phyloP scores from a whole-genome alignment of 352 stramenopile genomes.

The Pythium guiyangense region DNA sequence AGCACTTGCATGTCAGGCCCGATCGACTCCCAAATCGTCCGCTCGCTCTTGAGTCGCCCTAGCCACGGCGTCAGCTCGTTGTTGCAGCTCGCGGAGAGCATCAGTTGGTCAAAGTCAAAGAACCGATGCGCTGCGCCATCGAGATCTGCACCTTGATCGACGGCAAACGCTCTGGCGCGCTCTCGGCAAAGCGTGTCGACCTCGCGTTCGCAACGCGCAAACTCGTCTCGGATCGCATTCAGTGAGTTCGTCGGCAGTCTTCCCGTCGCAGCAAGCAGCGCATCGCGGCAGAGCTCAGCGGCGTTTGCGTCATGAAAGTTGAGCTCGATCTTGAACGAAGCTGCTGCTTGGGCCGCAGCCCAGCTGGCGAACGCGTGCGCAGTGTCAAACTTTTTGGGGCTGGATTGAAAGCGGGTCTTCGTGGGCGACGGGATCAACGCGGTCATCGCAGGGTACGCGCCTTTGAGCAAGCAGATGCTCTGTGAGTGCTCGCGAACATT shows the following conservation, averaged over 20 bases:
- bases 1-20: not conserved
- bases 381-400: conserved; percentile 10
- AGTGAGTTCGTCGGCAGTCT: not conserved
- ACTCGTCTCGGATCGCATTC: not conserved
- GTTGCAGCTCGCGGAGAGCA: conserved; percentile 7
- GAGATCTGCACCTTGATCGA: not conserved
- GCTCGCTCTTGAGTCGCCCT: conserved; percentile 11
- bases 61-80: conserved; percentile 2
- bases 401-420: conserved; percentile 10
- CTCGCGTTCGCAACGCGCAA: not conserved
- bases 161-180: not conserved
- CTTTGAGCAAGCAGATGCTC: conserved; percentile 30
- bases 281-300: conserved; percentile 8
- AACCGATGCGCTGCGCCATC: not conserved
- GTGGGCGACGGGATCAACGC: conserved; percentile 23
- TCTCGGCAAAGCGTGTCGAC: not conserved
- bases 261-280: not conserved
- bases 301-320: conserved; percentile 5
- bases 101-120: conserved; percentile 20
- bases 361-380: conserved; percentile 15
- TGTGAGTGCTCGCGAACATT: not conserved
- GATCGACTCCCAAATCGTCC: not conserved
- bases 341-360: conserved; percentile 16
- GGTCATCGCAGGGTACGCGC: conserved; percentile 24
- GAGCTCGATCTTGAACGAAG: conserved; percentile 16